Percentiles rank a stretch among this genome's conserved stretches.
Conservation (phyloP, 805 yeast species). For the Millerozyma miso region DNA sequence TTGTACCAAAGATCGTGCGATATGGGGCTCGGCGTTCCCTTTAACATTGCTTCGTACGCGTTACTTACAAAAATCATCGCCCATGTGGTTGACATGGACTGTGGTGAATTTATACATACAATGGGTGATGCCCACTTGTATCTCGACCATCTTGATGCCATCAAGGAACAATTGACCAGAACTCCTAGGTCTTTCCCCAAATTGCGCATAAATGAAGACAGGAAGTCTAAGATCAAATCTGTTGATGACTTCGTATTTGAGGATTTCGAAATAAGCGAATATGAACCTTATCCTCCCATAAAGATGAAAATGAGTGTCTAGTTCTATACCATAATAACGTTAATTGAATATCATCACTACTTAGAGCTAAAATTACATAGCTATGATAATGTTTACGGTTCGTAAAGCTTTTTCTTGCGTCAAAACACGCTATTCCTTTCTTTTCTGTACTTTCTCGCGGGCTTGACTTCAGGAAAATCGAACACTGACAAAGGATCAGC, state of each 20-base stretch:
- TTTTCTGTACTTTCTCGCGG: conserved; percentile 4
- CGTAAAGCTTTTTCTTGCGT: not conserved
- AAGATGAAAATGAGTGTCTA: conserved; percentile 97
- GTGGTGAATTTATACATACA: conserved; percentile 93
- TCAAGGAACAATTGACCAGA: conserved; percentile 74
- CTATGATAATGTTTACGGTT: not conserved
- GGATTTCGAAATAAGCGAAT: conserved; percentile 77
- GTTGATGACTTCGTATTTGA: conserved; percentile 89
- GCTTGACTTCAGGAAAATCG: conserved; percentile 30
- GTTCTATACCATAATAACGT: not conserved
- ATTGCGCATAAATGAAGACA: conserved; percentile 59
- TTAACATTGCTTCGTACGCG: conserved; percentile 96
- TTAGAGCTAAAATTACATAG: not conserved
- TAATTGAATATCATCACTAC: too few species aligned
- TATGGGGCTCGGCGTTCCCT: conserved; percentile 99
- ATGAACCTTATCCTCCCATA: conserved; percentile 77
- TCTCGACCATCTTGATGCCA: conserved; percentile 87
- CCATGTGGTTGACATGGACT: conserved; percentile 87
- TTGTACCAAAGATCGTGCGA: conserved; percentile 98
- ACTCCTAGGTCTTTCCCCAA: conserved; percentile 79
- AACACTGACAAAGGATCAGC: conserved; percentile 33
- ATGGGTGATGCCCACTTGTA: conserved; percentile 97
- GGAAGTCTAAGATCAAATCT: conserved; percentile 41
- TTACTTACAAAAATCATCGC: conserved; percentile 92
- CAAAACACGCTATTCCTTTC: not conserved